Evolutionary conservation across 306 rosid genomes (phyloP).

Genomic region (Biancaea sappan): DNA sequence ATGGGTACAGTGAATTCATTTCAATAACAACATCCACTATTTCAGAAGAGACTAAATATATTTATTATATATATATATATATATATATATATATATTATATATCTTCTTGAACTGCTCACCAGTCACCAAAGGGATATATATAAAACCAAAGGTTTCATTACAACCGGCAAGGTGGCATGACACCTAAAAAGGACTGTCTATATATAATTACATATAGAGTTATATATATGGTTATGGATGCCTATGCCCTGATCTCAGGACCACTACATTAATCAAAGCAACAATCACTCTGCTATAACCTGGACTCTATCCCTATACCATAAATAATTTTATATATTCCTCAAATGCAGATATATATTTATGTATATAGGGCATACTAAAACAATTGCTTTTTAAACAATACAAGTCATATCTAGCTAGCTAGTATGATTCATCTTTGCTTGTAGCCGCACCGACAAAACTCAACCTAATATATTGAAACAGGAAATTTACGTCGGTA

Average conservation of each 20-base stretch:
- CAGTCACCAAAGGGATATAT: no score
- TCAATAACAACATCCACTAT: neutral
- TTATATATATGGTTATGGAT: neutral
- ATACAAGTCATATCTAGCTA: conserved; percentile 15
- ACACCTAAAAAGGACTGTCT: neutral
- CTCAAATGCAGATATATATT: neutral
- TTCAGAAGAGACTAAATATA: neutral
- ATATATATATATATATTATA: no score
- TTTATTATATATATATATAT: no score
- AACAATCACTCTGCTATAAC: neutral
- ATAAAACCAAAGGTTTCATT: neutral
- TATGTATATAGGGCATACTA: neutral
- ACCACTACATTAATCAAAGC: neutral
- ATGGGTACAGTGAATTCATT: neutral
- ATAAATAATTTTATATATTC: no score
- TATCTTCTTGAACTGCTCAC: neutral
- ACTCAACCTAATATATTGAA: neutral
- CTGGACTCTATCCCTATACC: no score
- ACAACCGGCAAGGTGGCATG: conserved; percentile 10
- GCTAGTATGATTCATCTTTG: conserved; percentile 1
- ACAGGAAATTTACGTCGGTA: no score
- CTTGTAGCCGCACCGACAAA: conserved; percentile 10
- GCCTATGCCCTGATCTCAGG: neutral
- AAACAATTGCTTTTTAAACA: neutral
- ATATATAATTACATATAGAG: no score